Conservation (phyloP, 495 filamentous ascomycete genomes). For the Penicillium longicatenatum region DNA sequence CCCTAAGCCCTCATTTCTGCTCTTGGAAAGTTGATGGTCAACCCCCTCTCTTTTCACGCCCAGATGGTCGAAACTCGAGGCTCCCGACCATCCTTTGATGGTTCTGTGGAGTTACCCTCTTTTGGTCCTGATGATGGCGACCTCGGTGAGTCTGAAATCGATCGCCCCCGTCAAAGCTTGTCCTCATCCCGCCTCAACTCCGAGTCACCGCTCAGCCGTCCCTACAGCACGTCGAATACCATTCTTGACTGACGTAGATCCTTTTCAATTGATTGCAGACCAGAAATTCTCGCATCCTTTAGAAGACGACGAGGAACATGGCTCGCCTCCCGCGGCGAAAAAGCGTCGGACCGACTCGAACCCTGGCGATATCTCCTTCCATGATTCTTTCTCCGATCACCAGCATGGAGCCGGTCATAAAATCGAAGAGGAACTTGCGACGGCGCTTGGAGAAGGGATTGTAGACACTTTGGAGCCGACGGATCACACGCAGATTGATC, state of each 20-base stretch:
- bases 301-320: slow-evolving; percentile 41
- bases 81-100: slow-evolving; percentile 34
- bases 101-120: slow-evolving; percentile 32
- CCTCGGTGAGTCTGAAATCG: slow-evolving; percentile 37
- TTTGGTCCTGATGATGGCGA: slow-evolving; percentile 32
- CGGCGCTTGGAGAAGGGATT: slow-evolving; percentile 36
- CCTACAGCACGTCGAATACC: not conserved
- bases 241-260: not conserved
- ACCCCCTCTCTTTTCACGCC: slow-evolving; percentile 24
- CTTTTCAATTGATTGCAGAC: slow-evolving; percentile 1
- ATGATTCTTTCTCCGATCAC: slow-evolving; percentile 24
- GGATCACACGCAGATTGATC: slow-evolving; percentile 16
- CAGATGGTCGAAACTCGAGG: slow-evolving; percentile 41
- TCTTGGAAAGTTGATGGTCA: slow-evolving; percentile 44
- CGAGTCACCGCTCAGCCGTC: not conserved
- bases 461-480: slow-evolving; percentile 32
- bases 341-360: slow-evolving; percentile 43
- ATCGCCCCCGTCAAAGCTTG: slow-evolving; percentile 6
- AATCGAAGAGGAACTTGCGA: slow-evolving; percentile 48
- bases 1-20: slow-evolving; percentile 58
- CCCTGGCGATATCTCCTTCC: slow-evolving; percentile 26
- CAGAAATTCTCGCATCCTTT: slow-evolving; percentile 37
- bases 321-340: slow-evolving; percentile 43
- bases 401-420: slow-evolving; percentile 36
- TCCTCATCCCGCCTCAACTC: not conserved